A percentile compares a stretch with the other conserved stretches of the same genome.
phyloP scores from a whole-genome alignment of 495 filamentous ascomycete genomes.

The Xylaria scruposa region DNA sequence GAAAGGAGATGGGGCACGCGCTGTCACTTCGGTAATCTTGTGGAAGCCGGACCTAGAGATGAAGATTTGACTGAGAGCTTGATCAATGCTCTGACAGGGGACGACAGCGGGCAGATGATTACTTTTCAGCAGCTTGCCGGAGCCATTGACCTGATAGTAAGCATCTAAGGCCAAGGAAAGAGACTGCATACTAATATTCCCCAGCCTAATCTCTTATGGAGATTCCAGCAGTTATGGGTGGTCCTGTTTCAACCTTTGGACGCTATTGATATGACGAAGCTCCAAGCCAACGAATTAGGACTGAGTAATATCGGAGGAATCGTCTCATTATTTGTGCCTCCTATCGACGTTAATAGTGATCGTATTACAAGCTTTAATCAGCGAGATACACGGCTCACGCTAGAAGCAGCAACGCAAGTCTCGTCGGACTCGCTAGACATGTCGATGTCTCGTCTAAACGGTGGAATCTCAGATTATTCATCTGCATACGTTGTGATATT shows the following conservation, averaged over 20 bases:
- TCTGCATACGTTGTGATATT: constrained; percentile 3
- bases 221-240: constrained; percentile 14
- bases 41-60: neutral
- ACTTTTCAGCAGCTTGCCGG: neutral
- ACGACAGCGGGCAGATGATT: neutral
- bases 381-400: neutral
- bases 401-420: neutral
- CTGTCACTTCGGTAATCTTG: neutral
- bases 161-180: neutral
- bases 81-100: neutral
- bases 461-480: neutral
- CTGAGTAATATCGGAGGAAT: neutral
- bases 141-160: neutral
- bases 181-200: neutral
- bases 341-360: neutral
- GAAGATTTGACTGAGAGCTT: neutral
- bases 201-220: constrained; percentile 1
- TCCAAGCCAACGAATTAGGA: neutral
- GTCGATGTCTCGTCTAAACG: neutral
- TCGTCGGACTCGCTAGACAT: neutral
- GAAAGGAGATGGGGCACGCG: neutral
- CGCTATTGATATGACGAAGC: neutral
- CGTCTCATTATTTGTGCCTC: constrained; percentile 10
- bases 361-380: neutral
- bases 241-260: constrained; percentile 16